phyloP scores from a whole-genome alignment of 2,329 filamentous ascomycete genomes.

The Colletotrichum magnum region DNA sequence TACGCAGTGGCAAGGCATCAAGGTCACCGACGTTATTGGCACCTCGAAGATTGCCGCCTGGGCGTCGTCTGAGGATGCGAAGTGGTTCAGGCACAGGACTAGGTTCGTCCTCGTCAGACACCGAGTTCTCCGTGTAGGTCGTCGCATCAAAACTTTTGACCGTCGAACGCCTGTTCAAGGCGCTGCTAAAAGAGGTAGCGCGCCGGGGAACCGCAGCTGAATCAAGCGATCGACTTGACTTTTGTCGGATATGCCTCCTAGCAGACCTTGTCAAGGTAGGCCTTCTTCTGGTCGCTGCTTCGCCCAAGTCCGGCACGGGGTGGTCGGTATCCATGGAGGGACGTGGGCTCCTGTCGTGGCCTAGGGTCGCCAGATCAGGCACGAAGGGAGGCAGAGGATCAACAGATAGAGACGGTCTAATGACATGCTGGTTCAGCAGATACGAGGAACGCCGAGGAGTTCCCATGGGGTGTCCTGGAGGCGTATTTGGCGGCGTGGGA shows the following conservation, averaged over 20 bases:
- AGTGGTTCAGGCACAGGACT: constrained; percentile 64
- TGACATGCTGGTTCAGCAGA: constrained; percentile 64
- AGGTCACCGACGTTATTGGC: constrained; percentile 76
- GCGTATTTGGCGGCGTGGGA: constrained; percentile 74
- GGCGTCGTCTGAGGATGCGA: constrained; percentile 77
- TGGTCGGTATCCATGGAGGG: constrained; percentile 50
- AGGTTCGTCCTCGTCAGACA: constrained; percentile 61
- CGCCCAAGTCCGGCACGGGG: constrained; percentile 51
- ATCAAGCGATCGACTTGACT: constrained; percentile 63
- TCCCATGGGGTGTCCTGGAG: constrained; percentile 61
- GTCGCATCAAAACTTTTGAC: constrained; percentile 74
- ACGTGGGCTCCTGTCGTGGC: constrained; percentile 45
- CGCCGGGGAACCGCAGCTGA: constrained; percentile 66
- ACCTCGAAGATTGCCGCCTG: constrained; percentile 81
- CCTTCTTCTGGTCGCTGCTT: constrained; percentile 37
- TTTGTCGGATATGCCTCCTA: constrained; percentile 58
- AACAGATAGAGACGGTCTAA: constrained; percentile 52
- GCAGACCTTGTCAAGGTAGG: constrained; percentile 11
- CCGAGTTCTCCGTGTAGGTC: constrained; percentile 66
- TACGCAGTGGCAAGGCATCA: constrained; percentile 62
- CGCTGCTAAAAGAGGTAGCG: constrained; percentile 73
- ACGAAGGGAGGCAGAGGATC: constrained; percentile 63
- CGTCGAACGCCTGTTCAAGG: constrained; percentile 63
- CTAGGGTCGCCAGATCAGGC: constrained; percentile 61
- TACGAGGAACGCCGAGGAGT: constrained; percentile 70